A percentile compares a stretch with the other conserved stretches of the same genome.
These are phyloP conservation scores for Termitomyces eurrhizus DNA, from an alignment of 768 basidiomycete genomes.

Conservation along the genomic window DNA sequence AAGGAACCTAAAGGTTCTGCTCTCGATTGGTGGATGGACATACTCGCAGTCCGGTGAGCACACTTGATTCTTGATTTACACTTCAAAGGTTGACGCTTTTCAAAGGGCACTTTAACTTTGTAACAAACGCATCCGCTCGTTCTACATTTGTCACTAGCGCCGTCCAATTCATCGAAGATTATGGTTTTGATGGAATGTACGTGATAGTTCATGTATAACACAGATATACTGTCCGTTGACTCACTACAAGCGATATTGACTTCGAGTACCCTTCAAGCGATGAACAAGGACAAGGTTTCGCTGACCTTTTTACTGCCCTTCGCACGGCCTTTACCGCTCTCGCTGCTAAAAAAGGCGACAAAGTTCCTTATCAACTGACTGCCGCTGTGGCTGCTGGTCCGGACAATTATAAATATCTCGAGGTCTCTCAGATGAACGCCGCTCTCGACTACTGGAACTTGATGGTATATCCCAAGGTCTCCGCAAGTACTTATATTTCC, in stretches of 20 bases:
- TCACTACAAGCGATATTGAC: constrained; percentile 56
- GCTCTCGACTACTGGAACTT: constrained; percentile 77
- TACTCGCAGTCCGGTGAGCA: constrained; percentile 55
- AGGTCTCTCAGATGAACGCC: constrained; percentile 59
- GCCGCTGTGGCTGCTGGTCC: constrained; percentile 64
- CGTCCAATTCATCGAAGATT: constrained; percentile 63
- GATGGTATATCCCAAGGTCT: constrained; percentile 46
- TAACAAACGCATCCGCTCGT: constrained; percentile 46
- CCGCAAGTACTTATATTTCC: background rate
- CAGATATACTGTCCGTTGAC: background rate
- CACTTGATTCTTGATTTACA: background rate
- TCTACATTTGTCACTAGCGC: constrained; percentile 58
- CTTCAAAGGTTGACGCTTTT: background rate
- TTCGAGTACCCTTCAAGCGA: constrained; percentile 69
- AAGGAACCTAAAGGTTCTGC: constrained; percentile 49
- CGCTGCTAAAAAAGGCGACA: constrained; percentile 56
- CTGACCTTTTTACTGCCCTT: constrained; percentile 57
- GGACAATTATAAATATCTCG: constrained; percentile 52
- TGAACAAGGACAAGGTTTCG: constrained; percentile 62
- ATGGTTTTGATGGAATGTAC: constrained; percentile 78
- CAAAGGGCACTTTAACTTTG: constrained; percentile 61
- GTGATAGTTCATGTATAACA: constrained; percentile 14
- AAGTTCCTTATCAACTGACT: constrained; percentile 54
- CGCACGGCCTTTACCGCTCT: constrained; percentile 61
- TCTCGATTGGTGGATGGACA: constrained; percentile 61